A percentile compares a stretch with the other conserved stretches of the same genome.
These are phyloP conservation scores for Verticillium longisporum DNA, from an alignment of 2,329 filamentous ascomycete genomes.

Conservation along the genomic window DNA sequence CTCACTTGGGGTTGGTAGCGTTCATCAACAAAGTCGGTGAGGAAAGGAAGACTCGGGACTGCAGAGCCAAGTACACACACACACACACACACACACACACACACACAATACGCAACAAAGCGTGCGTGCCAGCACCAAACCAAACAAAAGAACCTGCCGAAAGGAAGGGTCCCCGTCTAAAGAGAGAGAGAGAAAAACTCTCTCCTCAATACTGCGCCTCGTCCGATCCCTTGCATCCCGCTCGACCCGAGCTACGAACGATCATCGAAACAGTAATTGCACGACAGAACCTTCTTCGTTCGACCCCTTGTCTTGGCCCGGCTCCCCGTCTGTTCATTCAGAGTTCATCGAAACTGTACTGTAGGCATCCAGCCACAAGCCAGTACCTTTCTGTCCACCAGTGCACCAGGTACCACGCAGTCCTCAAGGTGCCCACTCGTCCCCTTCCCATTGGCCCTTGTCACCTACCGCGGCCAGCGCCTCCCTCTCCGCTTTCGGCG, in stretches of 20 bases:
- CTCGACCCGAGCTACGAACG: not conserved
- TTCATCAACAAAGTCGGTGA: not conserved
- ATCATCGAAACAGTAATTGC: not conserved
- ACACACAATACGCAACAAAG: no score
- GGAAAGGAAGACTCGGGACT: not conserved
- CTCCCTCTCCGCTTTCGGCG: slow-evolving; percentile 2
- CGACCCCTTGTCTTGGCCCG: not conserved
- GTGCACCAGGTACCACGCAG: not conserved
- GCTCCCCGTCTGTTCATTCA: not conserved
- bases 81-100: not conserved
- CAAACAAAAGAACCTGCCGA: not conserved
- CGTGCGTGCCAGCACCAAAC: not conserved
- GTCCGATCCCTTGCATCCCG: not conserved
- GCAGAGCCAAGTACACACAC: not conserved
- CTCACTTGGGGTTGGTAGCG: not conserved
- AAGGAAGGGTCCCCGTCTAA: not conserved
- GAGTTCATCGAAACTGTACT: not conserved
- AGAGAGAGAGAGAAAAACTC: not conserved
- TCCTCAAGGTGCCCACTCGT: not conserved
- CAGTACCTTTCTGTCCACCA: not conserved
- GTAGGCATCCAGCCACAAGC: not conserved
- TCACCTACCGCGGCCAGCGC: not conserved
- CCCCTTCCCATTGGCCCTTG: not conserved
- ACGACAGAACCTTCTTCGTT: not conserved
- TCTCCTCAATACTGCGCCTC: not conserved